Conservation (phyloP, 495 filamentous ascomycete genomes). For the Annulohypoxylon maeteangense region DNA sequence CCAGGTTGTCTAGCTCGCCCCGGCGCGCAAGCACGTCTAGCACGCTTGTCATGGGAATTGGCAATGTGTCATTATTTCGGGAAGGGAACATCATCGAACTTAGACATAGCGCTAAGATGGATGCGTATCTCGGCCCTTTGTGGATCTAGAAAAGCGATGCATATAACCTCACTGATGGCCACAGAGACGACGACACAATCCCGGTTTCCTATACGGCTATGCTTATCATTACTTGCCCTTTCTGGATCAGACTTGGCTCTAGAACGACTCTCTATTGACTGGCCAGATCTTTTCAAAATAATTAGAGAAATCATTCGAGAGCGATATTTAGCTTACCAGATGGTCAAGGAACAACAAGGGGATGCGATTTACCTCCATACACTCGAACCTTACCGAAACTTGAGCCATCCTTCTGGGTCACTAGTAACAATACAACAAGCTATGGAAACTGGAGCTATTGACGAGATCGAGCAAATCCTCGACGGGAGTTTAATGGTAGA, state of each 20-base stretch:
- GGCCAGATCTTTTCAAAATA: background rate
- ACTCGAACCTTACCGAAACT: background rate
- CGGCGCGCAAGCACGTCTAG: background rate
- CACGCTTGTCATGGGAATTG: background rate
- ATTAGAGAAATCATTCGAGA: background rate
- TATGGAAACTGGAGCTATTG: background rate
- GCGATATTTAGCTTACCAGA: background rate
- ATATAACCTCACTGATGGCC: background rate
- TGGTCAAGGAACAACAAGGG: background rate
- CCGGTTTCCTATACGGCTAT: background rate
- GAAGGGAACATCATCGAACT: background rate
- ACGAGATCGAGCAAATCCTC: background rate
- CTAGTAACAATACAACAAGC: background rate
- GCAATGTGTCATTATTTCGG: background rate
- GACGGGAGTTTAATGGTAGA: background rate
- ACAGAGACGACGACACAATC: background rate
- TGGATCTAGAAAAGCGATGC: background rate
- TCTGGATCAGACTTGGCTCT: background rate
- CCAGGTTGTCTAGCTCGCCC: background rate
- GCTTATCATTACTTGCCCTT: background rate
- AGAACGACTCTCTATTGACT: background rate
- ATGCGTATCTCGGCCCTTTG: slow-evolving; percentile 4
- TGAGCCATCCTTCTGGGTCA: background rate
- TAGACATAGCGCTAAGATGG: background rate
- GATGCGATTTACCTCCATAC: background rate